A percentile compares a stretch with the other conserved stretches of the same genome.
Conservation (phyloP, 2,329 filamentous ascomycete genomes). For the Colletotrichum simmondsii region DNA sequence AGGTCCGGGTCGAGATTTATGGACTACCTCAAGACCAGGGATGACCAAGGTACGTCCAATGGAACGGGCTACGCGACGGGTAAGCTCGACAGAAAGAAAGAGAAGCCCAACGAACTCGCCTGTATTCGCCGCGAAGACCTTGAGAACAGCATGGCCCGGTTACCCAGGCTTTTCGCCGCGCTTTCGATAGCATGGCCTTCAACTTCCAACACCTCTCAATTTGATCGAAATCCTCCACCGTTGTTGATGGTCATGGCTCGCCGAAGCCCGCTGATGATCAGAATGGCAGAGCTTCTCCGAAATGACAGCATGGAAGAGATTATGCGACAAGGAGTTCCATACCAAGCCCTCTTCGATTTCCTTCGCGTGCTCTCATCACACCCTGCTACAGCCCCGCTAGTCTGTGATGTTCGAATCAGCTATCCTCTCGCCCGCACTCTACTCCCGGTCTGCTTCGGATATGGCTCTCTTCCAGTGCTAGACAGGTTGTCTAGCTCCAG, state of each 20-base stretch:
- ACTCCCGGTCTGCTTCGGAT: constrained; percentile 1
- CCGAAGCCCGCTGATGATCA: constrained; percentile 40
- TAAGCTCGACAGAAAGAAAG: neutral
- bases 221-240: constrained; percentile 7
- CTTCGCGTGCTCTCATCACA: neutral
- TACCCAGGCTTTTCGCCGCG: neutral
- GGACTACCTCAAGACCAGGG: neutral
- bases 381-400: neutral
- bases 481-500: too few relatives aligned
- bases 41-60: neutral
- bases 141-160: neutral
- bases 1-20: neutral
- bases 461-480: too few relatives aligned
- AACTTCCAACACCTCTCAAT: neutral
- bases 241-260: constrained; percentile 33
- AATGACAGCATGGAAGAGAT: constrained; percentile 37
- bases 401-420: neutral
- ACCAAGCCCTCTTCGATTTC: neutral
- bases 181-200: constrained; percentile 3
- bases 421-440: constrained; percentile 3
- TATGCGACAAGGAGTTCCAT: neutral
- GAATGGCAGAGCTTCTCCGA: constrained; percentile 39
- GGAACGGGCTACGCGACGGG: neutral
- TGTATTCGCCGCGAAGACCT: neutral
- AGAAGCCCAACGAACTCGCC: neutral